phyloP scores from a whole-genome alignment of 2,329 filamentous ascomycete species.

The Phialemoniopsis sp. region DNA sequence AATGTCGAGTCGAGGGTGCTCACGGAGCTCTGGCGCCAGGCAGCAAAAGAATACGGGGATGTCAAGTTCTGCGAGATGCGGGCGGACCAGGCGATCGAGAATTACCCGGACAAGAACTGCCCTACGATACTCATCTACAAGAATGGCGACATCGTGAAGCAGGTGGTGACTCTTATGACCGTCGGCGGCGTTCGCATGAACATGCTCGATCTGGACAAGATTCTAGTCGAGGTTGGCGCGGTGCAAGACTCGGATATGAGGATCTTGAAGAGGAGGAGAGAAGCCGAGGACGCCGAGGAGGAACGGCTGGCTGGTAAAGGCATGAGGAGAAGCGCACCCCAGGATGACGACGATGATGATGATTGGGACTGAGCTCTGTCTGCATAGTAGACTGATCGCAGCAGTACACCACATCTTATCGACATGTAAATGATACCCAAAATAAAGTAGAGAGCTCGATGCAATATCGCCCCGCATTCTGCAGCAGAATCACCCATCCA shows the following conservation, averaged over 20 bases:
- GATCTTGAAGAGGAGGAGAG: constrained; percentile 58
- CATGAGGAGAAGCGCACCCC: constrained; percentile 15
- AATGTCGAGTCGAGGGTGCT: constrained; percentile 84
- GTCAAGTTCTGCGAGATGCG: constrained; percentile 97
- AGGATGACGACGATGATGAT: constrained; percentile 21
- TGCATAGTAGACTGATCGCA: constrained; percentile 19
- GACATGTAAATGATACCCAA: no score
- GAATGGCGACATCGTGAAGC: constrained; percentile 86
- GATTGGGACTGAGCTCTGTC: constrained; percentile 19
- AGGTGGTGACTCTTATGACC: constrained; percentile 84
- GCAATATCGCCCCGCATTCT: no score
- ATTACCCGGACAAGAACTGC: constrained; percentile 91
- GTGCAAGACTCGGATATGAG: constrained; percentile 75
- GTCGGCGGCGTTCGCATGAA: constrained; percentile 69
- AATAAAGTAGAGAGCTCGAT: no score
- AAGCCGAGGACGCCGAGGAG: constrained; percentile 57
- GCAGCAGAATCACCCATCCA: no score
- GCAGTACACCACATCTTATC: constrained; percentile 7
- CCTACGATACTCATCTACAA: constrained; percentile 91
- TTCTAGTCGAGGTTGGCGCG: constrained; percentile 80
- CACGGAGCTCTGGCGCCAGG: constrained; percentile 79
- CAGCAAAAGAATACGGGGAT: constrained; percentile 83
- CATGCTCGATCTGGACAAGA: constrained; percentile 71
- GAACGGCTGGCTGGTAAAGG: constrained; percentile 40
- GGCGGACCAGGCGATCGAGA: constrained; percentile 89